Evolutionary conservation across 192 early-diverging fungal species (phyloP).

Genomic region (Coemansia sp.): DNA sequence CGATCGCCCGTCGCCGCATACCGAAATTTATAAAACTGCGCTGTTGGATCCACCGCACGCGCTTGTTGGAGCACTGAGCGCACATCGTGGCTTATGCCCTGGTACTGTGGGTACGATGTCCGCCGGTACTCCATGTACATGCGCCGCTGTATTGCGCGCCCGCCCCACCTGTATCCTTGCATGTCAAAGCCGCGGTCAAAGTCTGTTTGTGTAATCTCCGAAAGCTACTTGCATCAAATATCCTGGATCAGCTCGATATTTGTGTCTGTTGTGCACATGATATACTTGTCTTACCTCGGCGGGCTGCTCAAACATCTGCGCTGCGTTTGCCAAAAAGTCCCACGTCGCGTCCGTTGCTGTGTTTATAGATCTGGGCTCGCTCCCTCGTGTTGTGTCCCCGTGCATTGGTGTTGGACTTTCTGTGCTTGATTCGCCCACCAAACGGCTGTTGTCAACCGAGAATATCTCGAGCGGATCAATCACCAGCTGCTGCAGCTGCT

Average conservation of each 20-base stretch:
- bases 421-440: neutral
- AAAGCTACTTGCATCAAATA: constrained; percentile 13
- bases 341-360: constrained; percentile 16
- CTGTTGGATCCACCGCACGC: constrained; percentile 11
- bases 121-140: constrained; percentile 53
- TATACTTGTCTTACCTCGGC: constrained; percentile 22
- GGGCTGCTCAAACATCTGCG: constrained; percentile 43
- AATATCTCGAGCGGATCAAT: constrained; percentile 4
- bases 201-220: constrained; percentile 22
- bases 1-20: constrained; percentile 26
- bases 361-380: neutral
- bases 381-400: neutral
- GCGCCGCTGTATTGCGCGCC: constrained; percentile 21
- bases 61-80: constrained; percentile 24
- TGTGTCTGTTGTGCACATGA: neutral
- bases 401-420: neutral
- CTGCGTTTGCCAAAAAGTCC: constrained; percentile 46
- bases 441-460: neutral
- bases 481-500: constrained; percentile 40
- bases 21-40: constrained; percentile 26
- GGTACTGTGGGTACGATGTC: constrained; percentile 48
- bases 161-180: constrained; percentile 62
- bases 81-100: constrained; percentile 49
- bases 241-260: neutral
- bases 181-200: constrained; percentile 46